Percentiles rank a stretch among this genome's conserved stretches.
phyloP scores from a whole-genome alignment of 106 monocot species.

The Agapanthus africanus region DNA sequence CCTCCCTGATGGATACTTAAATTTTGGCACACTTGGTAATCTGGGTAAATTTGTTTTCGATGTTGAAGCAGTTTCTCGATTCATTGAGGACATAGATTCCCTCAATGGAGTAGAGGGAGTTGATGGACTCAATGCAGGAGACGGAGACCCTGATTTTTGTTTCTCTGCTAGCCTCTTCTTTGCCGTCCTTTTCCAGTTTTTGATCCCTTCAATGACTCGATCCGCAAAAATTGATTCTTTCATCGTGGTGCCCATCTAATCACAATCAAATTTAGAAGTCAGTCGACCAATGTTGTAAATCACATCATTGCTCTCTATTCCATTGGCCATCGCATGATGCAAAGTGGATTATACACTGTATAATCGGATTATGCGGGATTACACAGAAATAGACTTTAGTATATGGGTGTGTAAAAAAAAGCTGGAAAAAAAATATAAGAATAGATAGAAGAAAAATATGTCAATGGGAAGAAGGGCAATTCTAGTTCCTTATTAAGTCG shows the following conservation, averaged over 20 bases:
- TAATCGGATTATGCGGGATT: too few relatives aligned
- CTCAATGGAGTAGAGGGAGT: constrained; percentile 3
- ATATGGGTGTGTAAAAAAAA: background rate
- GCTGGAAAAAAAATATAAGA: too few relatives aligned
- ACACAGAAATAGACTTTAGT: background rate
- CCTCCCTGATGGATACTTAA: constrained; percentile 29
- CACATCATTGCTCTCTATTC: too few relatives aligned
- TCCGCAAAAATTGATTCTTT: constrained; percentile 41
- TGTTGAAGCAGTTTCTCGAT: background rate
- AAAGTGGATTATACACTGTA: too few relatives aligned
- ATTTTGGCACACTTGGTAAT: background rate
- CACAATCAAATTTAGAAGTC: background rate
- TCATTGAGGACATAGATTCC: background rate
- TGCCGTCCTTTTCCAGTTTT: constrained; percentile 31
- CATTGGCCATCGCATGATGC: too few relatives aligned
- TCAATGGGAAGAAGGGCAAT: background rate
- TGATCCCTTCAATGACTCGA: constrained; percentile 21
- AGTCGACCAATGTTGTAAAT: too few relatives aligned
- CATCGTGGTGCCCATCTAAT: constrained; percentile 49
- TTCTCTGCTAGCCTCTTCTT: constrained; percentile 21
- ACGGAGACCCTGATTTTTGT: background rate
- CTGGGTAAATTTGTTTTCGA: background rate
- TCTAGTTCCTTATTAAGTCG: too few relatives aligned
- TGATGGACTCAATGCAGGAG: background rate
- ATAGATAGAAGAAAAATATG: background rate